Base-by-base conservation (phyloP, 306 rosid species). In the Ormosia emarginata region DNA sequence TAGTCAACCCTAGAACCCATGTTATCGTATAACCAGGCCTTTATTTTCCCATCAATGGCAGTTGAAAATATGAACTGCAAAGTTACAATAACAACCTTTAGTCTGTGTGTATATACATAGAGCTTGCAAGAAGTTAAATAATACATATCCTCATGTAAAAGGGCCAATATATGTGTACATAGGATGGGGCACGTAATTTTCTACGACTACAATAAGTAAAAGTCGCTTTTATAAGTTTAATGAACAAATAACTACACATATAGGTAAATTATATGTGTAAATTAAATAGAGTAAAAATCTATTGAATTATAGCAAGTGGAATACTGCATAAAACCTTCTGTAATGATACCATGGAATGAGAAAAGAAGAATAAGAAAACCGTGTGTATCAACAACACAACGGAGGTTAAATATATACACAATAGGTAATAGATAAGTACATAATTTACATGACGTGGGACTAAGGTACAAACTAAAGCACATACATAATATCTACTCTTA, bases 21-120 rank as follows among this genome's bases (percentile, higher is more conserved):
- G 83, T 89, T 85, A 80, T 92, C 96, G 18, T 94, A 94, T 41
- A 94, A 75, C 97, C 98, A 94, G n/a, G 96, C 95, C 86, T 92
- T 94, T 85, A 94, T 94, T 88, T 91, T 94, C 63, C 98, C 98
- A 86, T 92, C 96, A 82, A 79, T 77, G 46, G 97, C 93, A 61
- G 97, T 94, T 67, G 98, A 94, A 87, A 88, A 92, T 83, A 94
- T 92, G 82, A 91, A 92, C 98, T 94, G 91, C 80, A 86, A 87
- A 82, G 70, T 79, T 71, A 85, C 77, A 77, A 71, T 6, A 46
- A 62, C 77, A 82, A 55, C 47, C 50, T 64, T 79, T 75, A 83
- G 70, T 49, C 50, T 15, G 37, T 12, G 15, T 13, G 37, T 33
- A 61, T 61, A 30, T 8, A 33, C 4, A 67, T 55, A 67, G 47